phyloP scores from a whole-genome alignment of 805 yeast species.

The Kodamaea sagamina region DNA sequence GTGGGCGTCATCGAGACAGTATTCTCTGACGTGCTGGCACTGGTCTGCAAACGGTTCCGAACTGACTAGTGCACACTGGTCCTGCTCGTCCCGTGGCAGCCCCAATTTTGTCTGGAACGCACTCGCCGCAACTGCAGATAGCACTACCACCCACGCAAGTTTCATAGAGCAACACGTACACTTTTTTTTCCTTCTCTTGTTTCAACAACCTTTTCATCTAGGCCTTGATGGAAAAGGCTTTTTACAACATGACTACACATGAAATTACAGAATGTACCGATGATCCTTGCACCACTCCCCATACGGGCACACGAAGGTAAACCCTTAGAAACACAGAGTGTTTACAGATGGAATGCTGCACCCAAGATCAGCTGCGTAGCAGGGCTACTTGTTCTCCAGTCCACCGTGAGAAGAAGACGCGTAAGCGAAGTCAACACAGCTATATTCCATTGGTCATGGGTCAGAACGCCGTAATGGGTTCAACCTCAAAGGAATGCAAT shows the following conservation, averaged over 20 bases:
- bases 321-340: conserved; percentile 57
- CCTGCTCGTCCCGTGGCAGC: conserved; percentile 1
- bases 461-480: conserved; percentile 63
- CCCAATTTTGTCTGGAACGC: not conserved
- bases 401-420: conserved; percentile 42
- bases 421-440: conserved; percentile 37
- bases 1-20: conserved; percentile 32
- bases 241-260: not conserved
- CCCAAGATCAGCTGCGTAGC: conserved; percentile 60
- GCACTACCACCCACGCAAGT: not conserved
- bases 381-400: conserved; percentile 55
- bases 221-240: too few species aligned
- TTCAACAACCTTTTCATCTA: not conserved
- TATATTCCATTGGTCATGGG: conserved; percentile 69
- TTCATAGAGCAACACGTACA: conserved; percentile 4
- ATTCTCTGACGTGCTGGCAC: conserved; percentile 37
- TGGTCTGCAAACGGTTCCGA: conserved; percentile 12
- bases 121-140: not conserved
- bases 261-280: conserved; percentile 43
- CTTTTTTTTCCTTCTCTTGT: conserved; percentile 2
- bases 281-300: conserved; percentile 68
- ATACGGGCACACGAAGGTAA: conserved; percentile 77
- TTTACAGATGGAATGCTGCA: conserved; percentile 63
- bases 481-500: conserved; percentile 72
- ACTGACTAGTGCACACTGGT: conserved; percentile 11